Base-by-base conservation (phyloP, 441 rosid species). In the Erodium texanum region DNA sequence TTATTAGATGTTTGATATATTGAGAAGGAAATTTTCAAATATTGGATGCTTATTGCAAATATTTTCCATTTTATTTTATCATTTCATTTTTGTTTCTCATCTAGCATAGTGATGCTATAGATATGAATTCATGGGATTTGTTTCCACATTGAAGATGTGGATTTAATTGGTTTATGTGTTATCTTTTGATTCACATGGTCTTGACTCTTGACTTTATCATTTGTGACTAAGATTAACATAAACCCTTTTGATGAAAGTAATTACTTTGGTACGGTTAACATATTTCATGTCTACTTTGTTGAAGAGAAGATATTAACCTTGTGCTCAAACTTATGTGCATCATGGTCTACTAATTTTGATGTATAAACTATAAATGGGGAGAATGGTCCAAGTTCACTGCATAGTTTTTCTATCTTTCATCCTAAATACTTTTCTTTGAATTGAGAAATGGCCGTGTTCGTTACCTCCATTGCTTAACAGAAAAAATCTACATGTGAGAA, bases 241-340 rank as follows among this genome's bases (percentile, higher is more conserved):
- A 56, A 56, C 24, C 23, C 62, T 19, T 56, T 6, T 8, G 61
- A 54, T 54, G 61, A 54, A 54, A 54, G 61, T 54, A 54, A 54
- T 19, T 18, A 19, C 62, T 20, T 56, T 56, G 62, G 10, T 11
- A 56, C 18, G 8, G 23, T 19, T 56, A 2, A 56, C 14, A 56
- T 56, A 20, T 14, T 20, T 7, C 23, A 7, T 56, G 23, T 56
- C 24, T 16, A 56, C 23, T 56, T 56, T 56, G 24, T 56, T 56
- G 24, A 56, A 10, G 38, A 34, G 38, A 34, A 34, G 38, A 34
- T 34, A 7, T 34, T 34, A 5, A 7, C 38, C 8, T 34, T 34
- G 38, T 34, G 38, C 38, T 34, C 38, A 34, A 34, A 34, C 8
- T 34, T 34, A 34, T 34, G 38, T 10, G 8, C 38, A 10, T 34